Conservation (phyloP, 2,329 filamentous ascomycete species). For the Calonectria hawksworthii region DNA sequence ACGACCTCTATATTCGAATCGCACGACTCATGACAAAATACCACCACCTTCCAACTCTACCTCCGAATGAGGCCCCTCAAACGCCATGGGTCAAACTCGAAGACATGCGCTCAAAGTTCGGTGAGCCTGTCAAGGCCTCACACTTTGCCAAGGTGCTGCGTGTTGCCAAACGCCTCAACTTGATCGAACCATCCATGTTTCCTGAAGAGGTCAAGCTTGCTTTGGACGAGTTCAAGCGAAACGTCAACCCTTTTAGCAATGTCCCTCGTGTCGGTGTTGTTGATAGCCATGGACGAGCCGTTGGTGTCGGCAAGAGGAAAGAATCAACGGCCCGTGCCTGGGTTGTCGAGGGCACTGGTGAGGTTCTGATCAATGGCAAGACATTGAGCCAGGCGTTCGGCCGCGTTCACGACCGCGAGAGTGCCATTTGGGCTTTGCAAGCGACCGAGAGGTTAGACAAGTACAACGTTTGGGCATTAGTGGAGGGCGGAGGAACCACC, state of each 20-base stretch:
- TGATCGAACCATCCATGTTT: slow-evolving; percentile 84
- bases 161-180: slow-evolving; percentile 84
- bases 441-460: slow-evolving; percentile 88
- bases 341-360: slow-evolving; percentile 92
- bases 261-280: slow-evolving; percentile 73
- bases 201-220: slow-evolving; percentile 77
- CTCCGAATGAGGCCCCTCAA: slow-evolving; percentile 75
- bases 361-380: slow-evolving; percentile 92
- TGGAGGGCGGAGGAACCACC: slow-evolving; percentile 89
- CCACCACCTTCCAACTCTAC: slow-evolving; percentile 78
- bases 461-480: slow-evolving; percentile 94
- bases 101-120: slow-evolving; percentile 79
- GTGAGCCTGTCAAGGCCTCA: slow-evolving; percentile 80
- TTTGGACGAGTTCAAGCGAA: slow-evolving; percentile 79
- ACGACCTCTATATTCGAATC: slow-evolving; percentile 84
- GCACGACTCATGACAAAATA: slow-evolving; percentile 80
- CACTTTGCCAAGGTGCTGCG: slow-evolving; percentile 84
- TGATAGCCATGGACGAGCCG: slow-evolving; percentile 82
- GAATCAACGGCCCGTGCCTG: slow-evolving; percentile 86
- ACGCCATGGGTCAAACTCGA: slow-evolving; percentile 85
- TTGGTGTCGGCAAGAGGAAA: slow-evolving; percentile 90
- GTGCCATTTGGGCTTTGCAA: slow-evolving; percentile 91
- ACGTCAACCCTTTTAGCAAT: slow-evolving; percentile 79
- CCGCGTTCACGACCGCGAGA: slow-evolving; percentile 93
- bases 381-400: slow-evolving; percentile 86